Conservation (phyloP, 805 yeast species). For the Kodamaea leandrae region DNA sequence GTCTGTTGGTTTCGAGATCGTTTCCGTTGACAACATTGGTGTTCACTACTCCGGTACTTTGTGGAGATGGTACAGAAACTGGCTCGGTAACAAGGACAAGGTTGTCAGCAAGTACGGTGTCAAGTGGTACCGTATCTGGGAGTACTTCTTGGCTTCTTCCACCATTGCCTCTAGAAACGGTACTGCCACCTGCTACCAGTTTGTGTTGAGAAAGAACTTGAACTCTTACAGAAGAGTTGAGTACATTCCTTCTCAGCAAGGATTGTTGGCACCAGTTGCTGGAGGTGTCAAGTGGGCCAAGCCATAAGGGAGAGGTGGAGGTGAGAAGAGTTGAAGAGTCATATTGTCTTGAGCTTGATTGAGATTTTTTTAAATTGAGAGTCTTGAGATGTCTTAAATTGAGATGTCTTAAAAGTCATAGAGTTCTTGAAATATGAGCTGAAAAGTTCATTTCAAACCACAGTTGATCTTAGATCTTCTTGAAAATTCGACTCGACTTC, state of each 20-base stretch:
- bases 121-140: conserved; percentile 94
- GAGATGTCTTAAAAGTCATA: too few species aligned
- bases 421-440: too few species aligned
- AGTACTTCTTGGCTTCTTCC: conserved; percentile 79
- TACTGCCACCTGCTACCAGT: conserved; percentile 88
- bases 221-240: conserved; percentile 82
- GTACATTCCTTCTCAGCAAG: conserved; percentile 75
- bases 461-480: too few species aligned
- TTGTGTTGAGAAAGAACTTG: conserved; percentile 84
- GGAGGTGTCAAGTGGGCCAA: conserved; percentile 55
- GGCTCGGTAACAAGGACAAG: conserved; percentile 79
- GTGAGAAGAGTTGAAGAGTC: too few species aligned
- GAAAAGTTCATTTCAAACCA: too few species aligned
- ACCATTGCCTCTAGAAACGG: conserved; percentile 90
- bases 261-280: conserved; percentile 57
- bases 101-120: conserved; percentile 77
- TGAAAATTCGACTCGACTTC: too few species aligned
- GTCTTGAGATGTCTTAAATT: too few species aligned
- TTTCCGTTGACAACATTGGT: conserved; percentile 82
- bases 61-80: conserved; percentile 94
- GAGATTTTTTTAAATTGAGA: too few species aligned
- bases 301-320: conserved; percentile 6
- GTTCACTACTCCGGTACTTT: conserved; percentile 89
- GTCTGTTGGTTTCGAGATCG: conserved; percentile 83
- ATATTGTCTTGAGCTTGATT: too few species aligned